Evolutionary conservation across 148 eudicot species (phyloP), one percentile per base, ranked within the genome.

Genomic region (Rhododendron williamsianum): DNA sequence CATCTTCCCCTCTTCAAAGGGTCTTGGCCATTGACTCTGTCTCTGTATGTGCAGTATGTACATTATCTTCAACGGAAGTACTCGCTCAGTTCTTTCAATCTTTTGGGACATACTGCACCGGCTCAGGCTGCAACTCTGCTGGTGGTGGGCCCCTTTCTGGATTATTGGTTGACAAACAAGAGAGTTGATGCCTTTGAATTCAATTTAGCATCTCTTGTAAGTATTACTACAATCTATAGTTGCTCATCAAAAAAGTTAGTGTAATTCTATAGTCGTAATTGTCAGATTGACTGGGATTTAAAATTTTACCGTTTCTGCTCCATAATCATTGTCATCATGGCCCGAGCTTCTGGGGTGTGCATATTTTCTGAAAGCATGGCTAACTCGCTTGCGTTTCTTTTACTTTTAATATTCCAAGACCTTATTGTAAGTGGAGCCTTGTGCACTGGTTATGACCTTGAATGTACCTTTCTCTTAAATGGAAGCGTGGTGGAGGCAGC

Each of bases 71-170:
- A 93, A 84, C 88, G 92, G 92, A 94, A 94, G 84, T 94, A 93
- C 82, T 93, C 95, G 15, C 95, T 94, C 43, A 91, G 90, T 84
- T 92, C 97, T 86, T 94, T 94, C 91, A 94, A 92, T 78, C 88
- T 94, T 54, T 86, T 94, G 82, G 95, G 94, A 58, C 97, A 94
- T 85, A 94, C 97, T 79, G 97, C 97, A 78, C 97, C 97, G 9
- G 93, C 84, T 18, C 97, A 94, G 90, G 97, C 97, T 78, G 92
- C 84, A 65, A 83, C 93, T 18, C 87, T 94, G 87, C 91, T 94
- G 77, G 6, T 90, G 52, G 11, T 92, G 52, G 97, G 97, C 67
- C 97, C 97, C 15, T 93, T 94, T 82, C 81, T 94, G 79, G 97
- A 94, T 85, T 94, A 93, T 88, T 93, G 95, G 95, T 88, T 94